Evolutionary conservation across 306 rosid species (phyloP), one percentile per base, ranked within the genome.

Genomic region (Medicago arabica): DNA sequence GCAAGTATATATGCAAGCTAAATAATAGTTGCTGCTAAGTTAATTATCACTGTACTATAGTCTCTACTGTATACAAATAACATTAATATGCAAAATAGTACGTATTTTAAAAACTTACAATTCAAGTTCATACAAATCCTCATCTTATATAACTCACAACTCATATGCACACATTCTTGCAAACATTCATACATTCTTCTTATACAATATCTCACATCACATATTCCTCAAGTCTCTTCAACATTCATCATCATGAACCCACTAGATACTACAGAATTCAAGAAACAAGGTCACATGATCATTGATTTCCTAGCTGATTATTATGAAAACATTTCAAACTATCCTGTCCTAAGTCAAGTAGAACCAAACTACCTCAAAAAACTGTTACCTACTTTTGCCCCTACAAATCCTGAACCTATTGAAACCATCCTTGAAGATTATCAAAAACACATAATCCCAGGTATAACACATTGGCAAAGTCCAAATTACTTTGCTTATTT

Each of bases 381-480:
- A 3, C 39, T 67, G 15, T 23, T 87, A 12, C 92, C 90, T 0
- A 0, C 62, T 43, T 64, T 53, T 38, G 80, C 92, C 1, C 92
- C 92, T 18, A 34, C 19, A 18, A 41, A 15, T 2, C 85, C 90
- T 6, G 89, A 90, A 81, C 17, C 90, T 1, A 64, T 87, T 41
- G 89, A 90, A 59, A 39, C 86, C 67, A 86, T 90, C 11, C 87
- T 87, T 21, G 44, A 77, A 5, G 90, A 90, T 63, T 77, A 86
- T 11, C 44, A 71, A 14, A 19, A 69, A 1, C 49, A 75, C 34
- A 78, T 89, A 38, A 69, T 87, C 11, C 95, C 92, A 5, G 92
- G 90, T 9, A 80, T 89, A 71, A 87, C 95, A 4, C 95, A 89
- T 43, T 89, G 95, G 95, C 74, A 82, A 14, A 87, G 88, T 83